Evolutionary conservation across 306 rosid genomes (phyloP).

Genomic region (Canavalia ensiformis): DNA sequence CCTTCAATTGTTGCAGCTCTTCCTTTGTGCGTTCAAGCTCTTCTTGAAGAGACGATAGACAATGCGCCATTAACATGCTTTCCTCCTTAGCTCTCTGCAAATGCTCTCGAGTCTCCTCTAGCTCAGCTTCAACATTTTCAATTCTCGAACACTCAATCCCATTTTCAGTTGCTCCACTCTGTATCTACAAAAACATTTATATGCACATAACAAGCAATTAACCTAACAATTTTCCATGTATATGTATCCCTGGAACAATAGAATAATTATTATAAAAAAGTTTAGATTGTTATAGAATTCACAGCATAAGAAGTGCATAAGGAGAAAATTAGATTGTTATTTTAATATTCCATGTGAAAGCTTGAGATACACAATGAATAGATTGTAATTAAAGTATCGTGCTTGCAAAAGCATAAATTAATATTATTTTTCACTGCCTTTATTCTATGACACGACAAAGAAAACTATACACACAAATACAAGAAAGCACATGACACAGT

Average conservation of each 20-base stretch:
- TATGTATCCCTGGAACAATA: background rate
- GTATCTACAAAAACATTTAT: slow-evolving; percentile 46
- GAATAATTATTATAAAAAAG: background rate
- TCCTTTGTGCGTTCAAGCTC: slow-evolving; percentile 78
- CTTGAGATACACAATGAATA: slow-evolving; percentile 7
- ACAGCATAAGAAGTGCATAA: background rate
- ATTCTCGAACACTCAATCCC: slow-evolving; percentile 50
- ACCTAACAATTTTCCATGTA: background rate
- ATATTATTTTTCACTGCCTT: slow-evolving; percentile 37
- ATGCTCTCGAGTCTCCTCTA: slow-evolving; percentile 75
- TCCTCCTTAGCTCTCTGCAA: slow-evolving; percentile 79
- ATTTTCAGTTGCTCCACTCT: slow-evolving; percentile 56
- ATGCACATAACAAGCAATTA: background rate
- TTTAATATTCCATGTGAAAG: background rate
- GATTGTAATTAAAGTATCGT: background rate
- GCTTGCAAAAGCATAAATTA: background rate
- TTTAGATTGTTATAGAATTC: too few relatives aligned
- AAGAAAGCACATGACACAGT: slow-evolving; percentile 39
- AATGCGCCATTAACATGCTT: slow-evolving; percentile 78
- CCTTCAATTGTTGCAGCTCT: slow-evolving; percentile 70
- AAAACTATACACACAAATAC: slow-evolving; percentile 18
- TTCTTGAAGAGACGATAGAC: slow-evolving; percentile 72
- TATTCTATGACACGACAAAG: slow-evolving; percentile 51
- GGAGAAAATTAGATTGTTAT: background rate
- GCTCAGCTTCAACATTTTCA: slow-evolving; percentile 72